Base-by-base conservation (phyloP, 2,329 filamentous ascomycete genomes). In the Leptographium galeiforme region DNA sequence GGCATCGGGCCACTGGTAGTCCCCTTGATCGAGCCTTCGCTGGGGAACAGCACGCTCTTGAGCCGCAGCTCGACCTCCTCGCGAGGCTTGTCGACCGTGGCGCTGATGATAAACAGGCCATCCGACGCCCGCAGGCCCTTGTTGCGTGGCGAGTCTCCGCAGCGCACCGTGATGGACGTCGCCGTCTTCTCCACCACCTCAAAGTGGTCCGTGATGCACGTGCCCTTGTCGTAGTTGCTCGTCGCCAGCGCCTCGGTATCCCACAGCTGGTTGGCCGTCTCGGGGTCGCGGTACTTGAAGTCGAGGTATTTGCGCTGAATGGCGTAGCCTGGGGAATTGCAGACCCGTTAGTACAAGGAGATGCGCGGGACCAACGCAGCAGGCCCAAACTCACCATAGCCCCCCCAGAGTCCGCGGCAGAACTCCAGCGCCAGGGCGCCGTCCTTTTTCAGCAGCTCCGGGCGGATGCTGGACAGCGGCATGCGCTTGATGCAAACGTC, bases 151-250 rank as follows among this genome's bases (percentile, higher is more conserved):
- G 78, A 78, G 57, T 82, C 84, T 16, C 84, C 84, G 58, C 79
- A 84, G 25, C 84, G 78, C 25, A 87, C 73, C 1, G 80, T 72
- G 55, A 87, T 82, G 12, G 73, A 70, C 8, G 72, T 73, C 0
- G 76, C 69, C 0, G 77, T 81, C 67, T 83, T 83, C 52, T 81
- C 77, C 1, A 87, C 69, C 0, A 87, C 82, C 64, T 87, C 81
- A 62, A 87, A 87, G 65, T 87, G 84, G 63, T 87, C 82, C 4
- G 79, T 84, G 54, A 87, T 76, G 43, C 72, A 63, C 1, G 83
- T 84, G 38, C 83, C 83, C 41, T 75, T 70, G 19, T 81, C 75
- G 62, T 87, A 87, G 11, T 59, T 71, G 54, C 72, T 79, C n/a
- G 66, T 60, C 7, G 71, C 64, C 2, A 87, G 73, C 51, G 82